Evolutionary conservation across 257 asterid species (phyloP).

Genomic region (Knoxia roxburghii): DNA sequence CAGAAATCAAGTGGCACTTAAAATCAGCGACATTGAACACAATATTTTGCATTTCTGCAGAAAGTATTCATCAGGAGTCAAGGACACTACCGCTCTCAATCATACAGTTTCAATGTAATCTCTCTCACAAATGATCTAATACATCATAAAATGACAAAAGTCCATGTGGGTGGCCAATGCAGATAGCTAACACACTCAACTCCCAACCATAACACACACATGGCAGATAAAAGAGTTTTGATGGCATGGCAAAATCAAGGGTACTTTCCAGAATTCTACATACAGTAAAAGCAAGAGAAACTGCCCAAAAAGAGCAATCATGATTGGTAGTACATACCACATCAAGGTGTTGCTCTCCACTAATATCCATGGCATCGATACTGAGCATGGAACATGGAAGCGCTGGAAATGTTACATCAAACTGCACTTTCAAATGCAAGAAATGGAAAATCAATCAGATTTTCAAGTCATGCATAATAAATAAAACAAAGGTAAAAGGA

Average conservation of each 20-base stretch:
- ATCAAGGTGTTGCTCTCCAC: slow-evolving; percentile 99
- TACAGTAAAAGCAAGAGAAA: not conserved
- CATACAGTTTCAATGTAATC: not conserved
- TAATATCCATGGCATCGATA: slow-evolving; percentile 96
- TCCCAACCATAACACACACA: not conserved
- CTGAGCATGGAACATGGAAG: slow-evolving; percentile 91
- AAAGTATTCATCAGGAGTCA: not conserved
- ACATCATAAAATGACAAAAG: not conserved
- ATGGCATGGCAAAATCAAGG: not conserved
- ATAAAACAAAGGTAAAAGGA: not conserved
- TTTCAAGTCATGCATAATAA: not conserved
- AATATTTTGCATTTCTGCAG: not conserved
- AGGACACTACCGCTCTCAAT: not conserved
- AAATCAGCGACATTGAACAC: slow-evolving; percentile 8
- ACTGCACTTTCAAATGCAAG: slow-evolving; percentile 60
- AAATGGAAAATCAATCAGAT: slow-evolving; percentile 22
- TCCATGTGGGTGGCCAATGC: not conserved
- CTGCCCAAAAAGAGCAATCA: not conserved
- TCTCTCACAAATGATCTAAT: not conserved
- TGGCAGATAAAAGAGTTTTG: not conserved
- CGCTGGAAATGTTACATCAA: slow-evolving; percentile 96
- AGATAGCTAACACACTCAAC: not conserved
- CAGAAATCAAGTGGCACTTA: slow-evolving; percentile 21
- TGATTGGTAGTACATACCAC: slow-evolving; percentile 52
- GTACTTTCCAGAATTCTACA: not conserved